phyloP scores from a whole-genome alignment of 192 early-diverging fungal species.

The Allomyces javanicus region DNA sequence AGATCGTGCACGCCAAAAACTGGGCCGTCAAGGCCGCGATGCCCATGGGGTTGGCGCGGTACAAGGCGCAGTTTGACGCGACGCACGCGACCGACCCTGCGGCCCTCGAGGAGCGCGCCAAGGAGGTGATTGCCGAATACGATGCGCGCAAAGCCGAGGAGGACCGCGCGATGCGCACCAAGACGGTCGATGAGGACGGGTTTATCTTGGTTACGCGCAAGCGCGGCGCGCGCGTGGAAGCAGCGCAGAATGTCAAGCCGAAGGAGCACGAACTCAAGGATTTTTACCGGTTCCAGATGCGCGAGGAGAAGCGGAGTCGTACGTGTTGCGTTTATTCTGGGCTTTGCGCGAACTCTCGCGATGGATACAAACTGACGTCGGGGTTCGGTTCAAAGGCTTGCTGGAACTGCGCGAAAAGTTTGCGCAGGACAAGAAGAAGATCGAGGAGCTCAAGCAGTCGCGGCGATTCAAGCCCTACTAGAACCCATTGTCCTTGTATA shows the following conservation, averaged over 20 bases:
- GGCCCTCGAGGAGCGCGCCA: constrained; percentile 11
- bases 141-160: constrained; percentile 10
- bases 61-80: background rate
- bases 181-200: constrained; percentile 36
- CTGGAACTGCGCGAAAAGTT: constrained; percentile 34
- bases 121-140: constrained; percentile 12
- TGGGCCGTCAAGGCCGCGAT: background rate
- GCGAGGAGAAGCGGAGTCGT: constrained; percentile 32
- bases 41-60: background rate
- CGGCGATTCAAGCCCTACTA: constrained; percentile 34
- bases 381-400: constrained; percentile 15
- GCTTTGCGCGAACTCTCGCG: background rate
- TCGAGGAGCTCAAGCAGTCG: constrained; percentile 18
- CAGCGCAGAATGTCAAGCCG: constrained; percentile 20
- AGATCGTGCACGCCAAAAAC: background rate
- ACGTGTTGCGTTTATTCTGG: constrained; percentile 6
- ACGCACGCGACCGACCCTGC: constrained; percentile 6
- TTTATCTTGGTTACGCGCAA: constrained; percentile 25
- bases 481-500: background rate
- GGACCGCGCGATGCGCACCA: constrained; percentile 9
- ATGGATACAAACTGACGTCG: background rate
- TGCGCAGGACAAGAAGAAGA: constrained; percentile 32
- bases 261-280: constrained; percentile 27
- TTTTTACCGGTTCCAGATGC: constrained; percentile 43
- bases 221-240: constrained; percentile 6